Conservation (phyloP, 352 stramenopile genomes). For the Globisporangium paddicum region DNA sequence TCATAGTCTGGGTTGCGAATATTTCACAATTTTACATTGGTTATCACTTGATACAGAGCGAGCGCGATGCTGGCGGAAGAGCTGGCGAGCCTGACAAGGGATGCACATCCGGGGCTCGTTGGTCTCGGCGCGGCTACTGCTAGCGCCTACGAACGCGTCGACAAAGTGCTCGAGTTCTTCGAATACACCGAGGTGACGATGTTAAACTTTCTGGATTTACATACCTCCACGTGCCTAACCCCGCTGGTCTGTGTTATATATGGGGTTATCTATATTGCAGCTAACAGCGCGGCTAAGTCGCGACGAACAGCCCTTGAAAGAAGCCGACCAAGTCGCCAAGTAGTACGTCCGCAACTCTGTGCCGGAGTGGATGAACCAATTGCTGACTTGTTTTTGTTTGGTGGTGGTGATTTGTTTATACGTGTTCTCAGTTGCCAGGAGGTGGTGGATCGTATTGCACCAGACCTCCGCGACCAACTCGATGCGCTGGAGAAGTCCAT, state of each 20-base stretch:
- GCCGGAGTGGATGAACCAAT: not conserved
- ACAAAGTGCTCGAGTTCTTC: conserved; percentile 31
- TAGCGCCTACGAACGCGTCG: conserved; percentile 22
- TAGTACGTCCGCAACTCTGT: conserved; percentile 19
- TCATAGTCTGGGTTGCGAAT: not conserved
- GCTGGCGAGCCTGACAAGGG: conserved; percentile 18
- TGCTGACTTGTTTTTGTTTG: conserved; percentile 1
- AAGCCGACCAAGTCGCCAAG: conserved; percentile 22
- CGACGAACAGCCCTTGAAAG: conserved; percentile 7
- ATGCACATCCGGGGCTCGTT: conserved; percentile 17
- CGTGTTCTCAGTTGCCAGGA: conserved; percentile 24
- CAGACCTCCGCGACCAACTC: conserved; percentile 30
- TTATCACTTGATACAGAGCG: conserved; percentile 14
- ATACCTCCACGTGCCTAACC: not conserved
- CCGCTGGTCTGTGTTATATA: not conserved
- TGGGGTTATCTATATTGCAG: not conserved
- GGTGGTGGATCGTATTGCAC: conserved; percentile 26
- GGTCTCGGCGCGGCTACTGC: conserved; percentile 24
- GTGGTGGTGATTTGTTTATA: too few relatives aligned
- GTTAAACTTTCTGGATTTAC: not conserved
- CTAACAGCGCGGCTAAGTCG: conserved; percentile 10
- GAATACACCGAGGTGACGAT: conserved; percentile 26
- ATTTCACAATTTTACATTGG: not conserved
- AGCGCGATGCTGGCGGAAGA: conserved; percentile 27
- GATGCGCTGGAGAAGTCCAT: conserved; percentile 26